phyloP scores from a whole-genome alignment of 2,329 filamentous ascomycete species.

The Elsinoe australis region DNA sequence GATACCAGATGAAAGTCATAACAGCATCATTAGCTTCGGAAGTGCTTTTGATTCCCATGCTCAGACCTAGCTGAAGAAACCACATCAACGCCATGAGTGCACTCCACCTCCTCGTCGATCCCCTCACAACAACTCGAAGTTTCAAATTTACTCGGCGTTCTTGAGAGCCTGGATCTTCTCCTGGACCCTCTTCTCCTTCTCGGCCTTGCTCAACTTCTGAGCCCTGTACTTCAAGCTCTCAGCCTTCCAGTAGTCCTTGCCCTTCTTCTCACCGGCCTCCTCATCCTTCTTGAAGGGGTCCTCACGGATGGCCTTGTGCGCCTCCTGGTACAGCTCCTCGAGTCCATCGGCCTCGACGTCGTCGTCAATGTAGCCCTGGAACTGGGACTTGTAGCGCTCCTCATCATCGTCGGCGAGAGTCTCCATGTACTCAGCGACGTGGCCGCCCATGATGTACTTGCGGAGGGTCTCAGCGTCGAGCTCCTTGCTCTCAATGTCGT shows the following conservation, averaged over 20 bases:
- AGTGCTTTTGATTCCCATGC: too few relatives aligned
- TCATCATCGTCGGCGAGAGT: conserved; percentile 98
- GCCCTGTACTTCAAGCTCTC: conserved; percentile 86
- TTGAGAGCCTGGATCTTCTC: conserved; percentile 81
- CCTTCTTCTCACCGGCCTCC: conserved; percentile 74
- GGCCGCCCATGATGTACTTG: conserved; percentile 98
- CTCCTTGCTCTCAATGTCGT: conserved; percentile 95
- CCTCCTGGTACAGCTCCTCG: conserved; percentile 92
- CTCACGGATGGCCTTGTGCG: conserved; percentile 93
- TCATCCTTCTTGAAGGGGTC: conserved; percentile 93
- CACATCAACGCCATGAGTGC: too few relatives aligned
- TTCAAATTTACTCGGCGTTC: conserved; percentile 28
- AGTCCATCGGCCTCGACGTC: conserved; percentile 93
- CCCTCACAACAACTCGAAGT: too few relatives aligned
- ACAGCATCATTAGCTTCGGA: too few relatives aligned
- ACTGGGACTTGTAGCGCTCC: conserved; percentile 98
- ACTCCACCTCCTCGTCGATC: too few relatives aligned
- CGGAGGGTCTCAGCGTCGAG: conserved; percentile 93
- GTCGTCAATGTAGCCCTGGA: conserved; percentile 95
- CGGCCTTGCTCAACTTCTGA: conserved; percentile 69
- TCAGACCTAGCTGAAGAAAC: too few relatives aligned
- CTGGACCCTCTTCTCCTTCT: conserved; percentile 79
- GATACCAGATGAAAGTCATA: too few relatives aligned
- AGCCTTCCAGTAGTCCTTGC: conserved; percentile 66
- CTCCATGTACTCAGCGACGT: conserved; percentile 99